Percentiles rank a stretch among this genome's conserved stretches.
These are phyloP conservation scores for Colletotrichum higginsianum DNA, from an alignment of 2,329 filamentous ascomycete genomes.

Conservation along the genomic window DNA sequence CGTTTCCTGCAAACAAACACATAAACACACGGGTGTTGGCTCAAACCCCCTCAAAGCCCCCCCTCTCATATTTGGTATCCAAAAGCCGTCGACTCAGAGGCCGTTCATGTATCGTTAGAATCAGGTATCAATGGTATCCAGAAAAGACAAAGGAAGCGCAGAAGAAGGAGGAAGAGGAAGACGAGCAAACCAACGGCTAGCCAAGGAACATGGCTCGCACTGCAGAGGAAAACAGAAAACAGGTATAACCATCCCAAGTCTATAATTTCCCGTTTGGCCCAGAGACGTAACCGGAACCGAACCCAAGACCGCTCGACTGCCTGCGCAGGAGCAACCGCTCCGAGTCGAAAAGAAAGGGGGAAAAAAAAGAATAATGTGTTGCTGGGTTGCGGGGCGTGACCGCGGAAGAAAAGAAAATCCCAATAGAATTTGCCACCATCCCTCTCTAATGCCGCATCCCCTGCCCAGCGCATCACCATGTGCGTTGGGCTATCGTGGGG, in stretches of 20 bases:
- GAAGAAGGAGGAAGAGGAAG: no score
- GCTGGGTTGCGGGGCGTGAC: neutral
- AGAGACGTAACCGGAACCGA: neutral
- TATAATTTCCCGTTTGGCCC: neutral
- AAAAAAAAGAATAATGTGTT: neutral
- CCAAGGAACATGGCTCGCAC: neutral
- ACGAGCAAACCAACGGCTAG: neutral
- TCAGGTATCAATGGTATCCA: conserved; percentile 2
- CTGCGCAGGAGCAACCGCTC: no score
- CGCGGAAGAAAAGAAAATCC: neutral
- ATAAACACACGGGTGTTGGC: neutral
- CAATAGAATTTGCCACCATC: neutral
- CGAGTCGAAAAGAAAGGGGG: no score
- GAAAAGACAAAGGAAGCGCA: neutral
- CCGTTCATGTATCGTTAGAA: neutral
- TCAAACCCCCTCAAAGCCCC: neutral
- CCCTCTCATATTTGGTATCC: neutral
- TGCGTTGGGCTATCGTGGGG: neutral
- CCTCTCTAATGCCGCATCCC: neutral
- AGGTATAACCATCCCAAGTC: conserved; percentile 1
- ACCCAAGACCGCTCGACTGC: neutral
- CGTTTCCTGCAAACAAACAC: neutral
- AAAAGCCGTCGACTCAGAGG: conserved; percentile 10
- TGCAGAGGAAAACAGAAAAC: neutral
- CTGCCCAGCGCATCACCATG: neutral